Conservation (phyloP, 129 eudicot genomes). For the Artemisia tridentata region DNA sequence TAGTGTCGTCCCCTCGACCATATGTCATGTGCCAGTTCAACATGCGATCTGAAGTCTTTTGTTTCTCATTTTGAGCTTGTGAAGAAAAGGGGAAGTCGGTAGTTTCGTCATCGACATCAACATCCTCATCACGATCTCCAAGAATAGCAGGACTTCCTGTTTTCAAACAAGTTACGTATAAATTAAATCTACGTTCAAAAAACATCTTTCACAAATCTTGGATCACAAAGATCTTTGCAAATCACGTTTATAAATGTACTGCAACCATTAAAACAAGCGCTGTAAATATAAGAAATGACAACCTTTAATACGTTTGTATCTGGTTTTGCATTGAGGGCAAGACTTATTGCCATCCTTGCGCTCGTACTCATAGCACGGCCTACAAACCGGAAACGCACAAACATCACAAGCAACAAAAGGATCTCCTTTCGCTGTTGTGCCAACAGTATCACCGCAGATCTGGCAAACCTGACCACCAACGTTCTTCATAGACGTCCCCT, state of each 20-base stretch:
- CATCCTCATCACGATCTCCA: constrained; percentile 80
- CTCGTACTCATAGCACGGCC: constrained; percentile 92
- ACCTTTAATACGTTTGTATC: constrained; percentile 94
- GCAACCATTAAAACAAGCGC: neutral
- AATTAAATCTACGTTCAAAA: neutral
- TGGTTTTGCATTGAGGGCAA: constrained; percentile 95
- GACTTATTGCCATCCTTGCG: constrained; percentile 85
- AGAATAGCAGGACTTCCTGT: constrained; percentile 75
- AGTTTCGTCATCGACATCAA: constrained; percentile 51
- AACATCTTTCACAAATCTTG: too few relatives aligned
- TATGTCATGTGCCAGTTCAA: constrained; percentile 81
- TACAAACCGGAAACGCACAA: constrained; percentile 83
- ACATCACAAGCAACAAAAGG: constrained; percentile 82
- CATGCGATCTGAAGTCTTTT: constrained; percentile 73
- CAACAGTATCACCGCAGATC: constrained; percentile 87
- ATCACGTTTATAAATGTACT: neutral
- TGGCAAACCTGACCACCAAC: constrained; percentile 76
- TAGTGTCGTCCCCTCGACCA: constrained; percentile 66
- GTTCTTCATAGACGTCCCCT: constrained; percentile 71
- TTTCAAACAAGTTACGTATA: constrained; percentile 14
- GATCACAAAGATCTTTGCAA: neutral
- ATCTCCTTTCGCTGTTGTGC: constrained; percentile 62
- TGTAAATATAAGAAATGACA: neutral
- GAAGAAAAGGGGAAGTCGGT: constrained; percentile 52
- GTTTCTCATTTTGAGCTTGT: constrained; percentile 62